phyloP scores from a whole-genome alignment of 164 flowering plant genomes.

The Santalum album region DNA sequence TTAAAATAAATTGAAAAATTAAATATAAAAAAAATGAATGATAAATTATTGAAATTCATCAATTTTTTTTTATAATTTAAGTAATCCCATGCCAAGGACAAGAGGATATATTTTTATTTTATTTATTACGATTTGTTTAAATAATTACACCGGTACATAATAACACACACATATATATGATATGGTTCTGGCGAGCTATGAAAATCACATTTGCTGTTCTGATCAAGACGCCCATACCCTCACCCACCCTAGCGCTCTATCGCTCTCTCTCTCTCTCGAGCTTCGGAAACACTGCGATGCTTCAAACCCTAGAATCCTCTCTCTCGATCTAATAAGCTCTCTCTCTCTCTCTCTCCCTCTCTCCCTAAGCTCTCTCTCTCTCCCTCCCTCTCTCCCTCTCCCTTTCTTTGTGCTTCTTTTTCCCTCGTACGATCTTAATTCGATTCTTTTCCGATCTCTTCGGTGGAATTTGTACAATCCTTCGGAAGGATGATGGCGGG shows the following conservation, averaged over 20 bases:
- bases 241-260: not conserved
- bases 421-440: not conserved
- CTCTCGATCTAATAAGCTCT: not conserved
- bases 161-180: not conserved
- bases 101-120: too few species aligned
- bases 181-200: not conserved
- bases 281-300: not conserved
- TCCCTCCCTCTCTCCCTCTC: not conserved
- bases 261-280: not conserved
- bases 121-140: too few species aligned
- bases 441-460: slow-evolving; percentile 5
- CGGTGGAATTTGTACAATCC: not conserved
- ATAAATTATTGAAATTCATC: too few species aligned
- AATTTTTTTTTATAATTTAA: too few species aligned
- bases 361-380: not conserved
- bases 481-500: slow-evolving; percentile 37
- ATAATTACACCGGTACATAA: too few species aligned
- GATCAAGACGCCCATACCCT: slow-evolving; percentile 1
- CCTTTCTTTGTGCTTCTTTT: not conserved
- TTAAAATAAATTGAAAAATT: too few species aligned
- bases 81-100: too few species aligned
- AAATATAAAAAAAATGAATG: too few species aligned
- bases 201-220: not conserved
- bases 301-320: slow-evolving; percentile 2
- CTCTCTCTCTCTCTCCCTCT: not conserved